Evolutionary conservation across 176 grass and related monocot species (phyloP).

Genomic region (Aegilops bicornis): DNA sequence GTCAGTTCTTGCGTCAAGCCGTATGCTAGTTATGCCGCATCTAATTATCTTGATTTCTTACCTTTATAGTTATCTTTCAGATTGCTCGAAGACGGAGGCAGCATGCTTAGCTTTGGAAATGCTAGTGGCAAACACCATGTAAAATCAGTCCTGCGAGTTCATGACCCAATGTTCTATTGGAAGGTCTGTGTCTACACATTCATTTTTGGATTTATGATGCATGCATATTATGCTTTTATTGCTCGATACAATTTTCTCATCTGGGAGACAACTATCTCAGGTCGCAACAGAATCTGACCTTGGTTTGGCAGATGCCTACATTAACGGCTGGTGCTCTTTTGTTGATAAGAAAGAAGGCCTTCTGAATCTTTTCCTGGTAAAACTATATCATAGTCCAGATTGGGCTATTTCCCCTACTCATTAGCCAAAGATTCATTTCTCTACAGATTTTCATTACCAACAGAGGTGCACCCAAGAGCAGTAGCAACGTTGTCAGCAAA

Average conservation of each 20-base stretch:
- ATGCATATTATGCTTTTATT: background rate
- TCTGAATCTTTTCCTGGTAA: conserved; percentile 76
- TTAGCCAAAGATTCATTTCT: background rate
- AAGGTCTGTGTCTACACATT: conserved; percentile 41
- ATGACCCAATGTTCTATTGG: conserved; percentile 86
- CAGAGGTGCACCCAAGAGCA: conserved; percentile 43
- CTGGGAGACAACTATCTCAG: conserved; percentile 27
- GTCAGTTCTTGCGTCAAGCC: background rate
- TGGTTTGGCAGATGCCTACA: conserved; percentile 82
- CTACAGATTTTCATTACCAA: conserved; percentile 83
- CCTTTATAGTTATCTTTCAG: conserved; percentile 15
- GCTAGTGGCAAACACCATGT: conserved; percentile 26
- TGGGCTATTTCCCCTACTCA: background rate
- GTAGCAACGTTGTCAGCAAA: conserved; percentile 24
- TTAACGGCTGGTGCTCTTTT: conserved; percentile 80
- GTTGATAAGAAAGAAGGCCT: conserved; percentile 74
- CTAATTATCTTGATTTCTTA: background rate
- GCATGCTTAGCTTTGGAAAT: conserved; percentile 63
- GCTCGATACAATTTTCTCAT: too few species aligned
- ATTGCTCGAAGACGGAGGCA: conserved; percentile 83
- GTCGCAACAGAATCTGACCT: conserved; percentile 80
- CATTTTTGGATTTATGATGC: too few species aligned
- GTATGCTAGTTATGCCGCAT: background rate
- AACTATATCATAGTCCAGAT: background rate
- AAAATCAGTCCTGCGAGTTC: conserved; percentile 61